Conservation (phyloP, 768 basidiomycete species). For the Lentinula boryana region DNA sequence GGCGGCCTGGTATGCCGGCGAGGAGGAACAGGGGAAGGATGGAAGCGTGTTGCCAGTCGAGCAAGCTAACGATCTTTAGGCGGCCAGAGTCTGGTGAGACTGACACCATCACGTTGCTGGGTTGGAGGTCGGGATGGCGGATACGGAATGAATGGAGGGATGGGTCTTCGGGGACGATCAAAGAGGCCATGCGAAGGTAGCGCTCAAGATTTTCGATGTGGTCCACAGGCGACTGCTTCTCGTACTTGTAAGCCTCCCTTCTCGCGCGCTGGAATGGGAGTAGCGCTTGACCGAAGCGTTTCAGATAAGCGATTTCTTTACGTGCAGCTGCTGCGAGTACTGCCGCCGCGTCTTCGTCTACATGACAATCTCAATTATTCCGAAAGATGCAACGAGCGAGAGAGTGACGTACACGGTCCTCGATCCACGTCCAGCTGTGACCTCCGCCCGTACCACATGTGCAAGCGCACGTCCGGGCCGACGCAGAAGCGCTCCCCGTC, state of each 20-base stretch:
- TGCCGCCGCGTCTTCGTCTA: conserved; percentile 37
- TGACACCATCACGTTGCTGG: conserved; percentile 41
- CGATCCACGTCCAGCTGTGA: conserved; percentile 41
- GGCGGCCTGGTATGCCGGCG: conserved; percentile 32
- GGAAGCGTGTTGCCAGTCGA: conserved; percentile 53
- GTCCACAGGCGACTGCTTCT: conserved; percentile 33
- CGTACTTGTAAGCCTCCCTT: not conserved
- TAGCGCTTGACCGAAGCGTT: conserved; percentile 41
- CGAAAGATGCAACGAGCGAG: conserved; percentile 13
- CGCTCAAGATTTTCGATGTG: conserved; percentile 44
- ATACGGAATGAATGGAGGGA: conserved; percentile 38
- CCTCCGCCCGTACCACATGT: conserved; percentile 45
- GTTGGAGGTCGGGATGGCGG: conserved; percentile 49
- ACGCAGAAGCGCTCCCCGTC: conserved; percentile 37
- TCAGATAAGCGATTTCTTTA: conserved; percentile 45
- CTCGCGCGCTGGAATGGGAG: too few species aligned
- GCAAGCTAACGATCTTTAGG: conserved; percentile 32
- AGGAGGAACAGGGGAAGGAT: conserved; percentile 49
- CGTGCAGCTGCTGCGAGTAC: conserved; percentile 33
- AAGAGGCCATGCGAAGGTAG: conserved; percentile 42
- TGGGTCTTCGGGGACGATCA: conserved; percentile 34
- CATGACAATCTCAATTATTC: conserved; percentile 16
- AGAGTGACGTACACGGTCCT: conserved; percentile 44
- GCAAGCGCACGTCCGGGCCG: conserved; percentile 36
- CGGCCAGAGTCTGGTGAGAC: conserved; percentile 35